Evolutionary conservation across 345 rosid species (phyloP).

Genomic region (Syzygium oleosum): DNA sequence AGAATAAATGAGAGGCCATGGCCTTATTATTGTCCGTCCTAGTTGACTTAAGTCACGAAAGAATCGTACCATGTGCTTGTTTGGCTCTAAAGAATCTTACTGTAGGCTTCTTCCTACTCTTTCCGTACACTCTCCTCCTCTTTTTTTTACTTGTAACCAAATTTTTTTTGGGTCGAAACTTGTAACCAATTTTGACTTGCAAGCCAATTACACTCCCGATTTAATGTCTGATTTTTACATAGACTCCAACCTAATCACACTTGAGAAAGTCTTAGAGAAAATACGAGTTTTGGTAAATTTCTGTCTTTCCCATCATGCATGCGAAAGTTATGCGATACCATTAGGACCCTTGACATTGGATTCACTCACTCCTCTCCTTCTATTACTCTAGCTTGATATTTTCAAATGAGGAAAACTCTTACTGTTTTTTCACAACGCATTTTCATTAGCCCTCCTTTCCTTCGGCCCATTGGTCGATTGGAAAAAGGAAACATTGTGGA

Average conservation of each 20-base stretch:
- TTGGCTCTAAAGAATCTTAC: neutral
- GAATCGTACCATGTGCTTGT: neutral
- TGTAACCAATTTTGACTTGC: neutral
- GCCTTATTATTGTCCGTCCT: neutral
- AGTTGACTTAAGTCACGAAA: neutral
- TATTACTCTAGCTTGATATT: neutral
- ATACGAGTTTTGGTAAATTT: neutral
- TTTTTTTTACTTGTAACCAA: neutral
- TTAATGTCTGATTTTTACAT: neutral
- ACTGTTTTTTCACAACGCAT: neutral
- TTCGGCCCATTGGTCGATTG: neutral
- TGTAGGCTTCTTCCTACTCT: neutral
- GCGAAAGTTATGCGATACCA: neutral
- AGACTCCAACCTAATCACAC: neutral
- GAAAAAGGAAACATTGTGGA: neutral
- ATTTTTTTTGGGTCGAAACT: neutral
- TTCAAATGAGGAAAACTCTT: neutral
- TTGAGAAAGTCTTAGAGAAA: neutral
- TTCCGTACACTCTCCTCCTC: neutral
- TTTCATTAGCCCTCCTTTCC: neutral
- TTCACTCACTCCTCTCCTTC: neutral
- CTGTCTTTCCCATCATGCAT: neutral
- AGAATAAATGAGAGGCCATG: neutral
- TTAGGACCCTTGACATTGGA: neutral
- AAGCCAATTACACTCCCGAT: neutral